Percentiles rank a stretch among this genome's conserved stretches.
Conservation (phyloP, 495 filamentous ascomycete species). For the Staphylotrichum longicolle region DNA sequence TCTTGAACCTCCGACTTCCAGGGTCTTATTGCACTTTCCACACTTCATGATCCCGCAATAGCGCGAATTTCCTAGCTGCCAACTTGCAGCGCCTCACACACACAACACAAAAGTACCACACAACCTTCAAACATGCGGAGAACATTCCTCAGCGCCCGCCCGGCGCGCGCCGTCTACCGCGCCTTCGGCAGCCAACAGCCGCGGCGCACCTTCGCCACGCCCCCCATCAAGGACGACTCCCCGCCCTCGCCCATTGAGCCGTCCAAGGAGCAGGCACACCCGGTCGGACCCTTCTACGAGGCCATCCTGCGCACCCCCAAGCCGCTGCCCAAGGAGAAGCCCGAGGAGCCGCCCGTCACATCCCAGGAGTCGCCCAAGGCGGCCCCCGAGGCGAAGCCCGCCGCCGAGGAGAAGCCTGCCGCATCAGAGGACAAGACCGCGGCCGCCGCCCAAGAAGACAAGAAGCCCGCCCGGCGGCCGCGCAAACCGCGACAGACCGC, state of each 20-base stretch:
- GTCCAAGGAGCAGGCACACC: slow-evolving; percentile 34
- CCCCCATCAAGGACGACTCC: slow-evolving; percentile 10
- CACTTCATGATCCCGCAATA: slow-evolving; percentile 10
- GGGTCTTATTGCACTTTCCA: background rate
- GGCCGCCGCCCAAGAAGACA: slow-evolving; percentile 33
- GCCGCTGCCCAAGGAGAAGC: slow-evolving; percentile 25
- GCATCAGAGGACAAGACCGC: slow-evolving; percentile 38
- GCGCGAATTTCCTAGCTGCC: background rate
- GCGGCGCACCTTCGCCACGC: slow-evolving; percentile 29
- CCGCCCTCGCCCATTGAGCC: slow-evolving; percentile 24
- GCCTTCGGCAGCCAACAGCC: slow-evolving; percentile 22
- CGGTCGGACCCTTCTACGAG: slow-evolving; percentile 45
- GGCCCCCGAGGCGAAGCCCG: slow-evolving; percentile 25
- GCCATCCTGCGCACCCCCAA: slow-evolving; percentile 43
- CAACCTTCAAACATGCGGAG: slow-evolving; percentile 27
- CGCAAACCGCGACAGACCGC: slow-evolving; percentile 24
- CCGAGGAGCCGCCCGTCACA: too few relatives aligned
- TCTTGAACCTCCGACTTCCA: background rate
- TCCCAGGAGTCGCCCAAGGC: slow-evolving; percentile 36
- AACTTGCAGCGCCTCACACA: background rate
- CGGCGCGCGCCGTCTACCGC: slow-evolving; percentile 27
- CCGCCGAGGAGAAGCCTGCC: slow-evolving; percentile 32
- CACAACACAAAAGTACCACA: background rate
- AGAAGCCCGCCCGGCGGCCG: slow-evolving; percentile 35
- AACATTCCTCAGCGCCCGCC: slow-evolving; percentile 28